phyloP scores from a whole-genome alignment of 441 rosid species.

The Hura crepitans region DNA sequence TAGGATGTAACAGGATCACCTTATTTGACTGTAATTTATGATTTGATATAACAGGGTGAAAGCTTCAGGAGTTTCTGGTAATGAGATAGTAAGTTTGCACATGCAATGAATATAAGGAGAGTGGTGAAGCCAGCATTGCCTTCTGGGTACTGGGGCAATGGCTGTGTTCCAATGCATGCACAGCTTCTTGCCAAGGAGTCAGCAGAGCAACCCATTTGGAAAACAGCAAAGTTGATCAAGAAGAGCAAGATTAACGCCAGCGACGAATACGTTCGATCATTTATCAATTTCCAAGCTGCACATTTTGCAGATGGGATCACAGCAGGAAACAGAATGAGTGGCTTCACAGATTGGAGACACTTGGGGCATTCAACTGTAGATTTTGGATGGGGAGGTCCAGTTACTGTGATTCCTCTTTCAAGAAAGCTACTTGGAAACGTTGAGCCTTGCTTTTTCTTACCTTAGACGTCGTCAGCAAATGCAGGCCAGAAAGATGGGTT shows the following conservation, averaged over 20 bases:
- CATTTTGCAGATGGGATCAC: slow-evolving; percentile 44
- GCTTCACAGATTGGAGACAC: slow-evolving; percentile 90
- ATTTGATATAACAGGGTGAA: slow-evolving; percentile 40
- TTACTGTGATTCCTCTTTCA: slow-evolving; percentile 62
- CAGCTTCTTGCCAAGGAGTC: slow-evolving; percentile 47
- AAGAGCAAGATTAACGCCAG: slow-evolving; percentile 64
- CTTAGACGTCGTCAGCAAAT: slow-evolving; percentile 45
- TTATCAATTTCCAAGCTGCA: slow-evolving; percentile 64
- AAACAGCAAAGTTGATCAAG: slow-evolving; percentile 60
- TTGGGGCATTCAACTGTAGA: slow-evolving; percentile 74
- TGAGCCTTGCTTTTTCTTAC: slow-evolving; percentile 86
- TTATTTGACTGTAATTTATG: not conserved
- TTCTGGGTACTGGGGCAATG: slow-evolving; percentile 76
- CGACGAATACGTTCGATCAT: slow-evolving; percentile 64
- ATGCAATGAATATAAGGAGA: slow-evolving; percentile 57
- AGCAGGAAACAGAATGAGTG: slow-evolving; percentile 60
- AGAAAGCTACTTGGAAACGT: slow-evolving; percentile 61
- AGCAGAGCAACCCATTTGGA: slow-evolving; percentile 60
- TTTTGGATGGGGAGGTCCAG: slow-evolving; percentile 90
- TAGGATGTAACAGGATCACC: too few species aligned
- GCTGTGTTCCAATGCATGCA: slow-evolving; percentile 75
- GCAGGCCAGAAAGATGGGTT: slow-evolving; percentile 53
- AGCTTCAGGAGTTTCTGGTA: slow-evolving; percentile 38
- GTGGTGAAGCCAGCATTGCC: slow-evolving; percentile 66
- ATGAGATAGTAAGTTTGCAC: slow-evolving; percentile 59